A percentile compares a stretch with the other conserved stretches of the same genome.
phyloP scores from a whole-genome alignment of 1,139 yeast species.

The Suzukiozyma palmioleophila region DNA sequence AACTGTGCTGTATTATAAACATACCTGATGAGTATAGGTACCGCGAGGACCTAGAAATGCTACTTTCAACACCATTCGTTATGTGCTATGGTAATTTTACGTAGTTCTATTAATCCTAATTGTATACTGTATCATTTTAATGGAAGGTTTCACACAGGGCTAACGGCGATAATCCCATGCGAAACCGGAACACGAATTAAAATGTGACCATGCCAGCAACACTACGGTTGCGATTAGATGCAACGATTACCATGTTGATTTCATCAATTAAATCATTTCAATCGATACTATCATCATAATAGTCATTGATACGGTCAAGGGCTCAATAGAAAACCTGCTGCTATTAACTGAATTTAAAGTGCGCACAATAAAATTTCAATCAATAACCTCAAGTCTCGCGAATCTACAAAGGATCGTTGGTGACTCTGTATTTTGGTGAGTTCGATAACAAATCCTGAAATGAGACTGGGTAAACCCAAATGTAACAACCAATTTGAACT shows the following conservation, averaged over 20 bases:
- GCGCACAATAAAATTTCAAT: background rate
- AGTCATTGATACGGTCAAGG: background rate
- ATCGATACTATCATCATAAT: background rate
- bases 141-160: too few species aligned
- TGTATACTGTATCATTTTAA: too few species aligned
- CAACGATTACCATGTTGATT: slow-evolving; percentile 1
- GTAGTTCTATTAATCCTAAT: too few species aligned
- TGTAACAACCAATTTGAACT: slow-evolving; percentile 26
- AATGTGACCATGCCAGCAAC: too few species aligned
- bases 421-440: slow-evolving; percentile 54
- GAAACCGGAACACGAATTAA: too few species aligned
- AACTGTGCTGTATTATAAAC: slow-evolving; percentile 16
- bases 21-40: slow-evolving; percentile 84
- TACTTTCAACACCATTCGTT: slow-evolving; percentile 27
- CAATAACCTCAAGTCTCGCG: slow-evolving; percentile 16
- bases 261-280: slow-evolving; percentile 1
- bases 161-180: too few species aligned
- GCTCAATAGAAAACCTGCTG: background rate
- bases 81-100: too few species aligned
- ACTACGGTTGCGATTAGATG: background rate
- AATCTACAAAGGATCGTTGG: slow-evolving; percentile 44
- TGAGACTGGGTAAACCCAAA: slow-evolving; percentile 37
- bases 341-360: slow-evolving; percentile 1
- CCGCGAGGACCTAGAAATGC: slow-evolving; percentile 87
- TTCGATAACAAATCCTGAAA: slow-evolving; percentile 46